phyloP scores from a whole-genome alignment of 2,329 filamentous ascomycete genomes.

The Colletotrichum coccodes region DNA sequence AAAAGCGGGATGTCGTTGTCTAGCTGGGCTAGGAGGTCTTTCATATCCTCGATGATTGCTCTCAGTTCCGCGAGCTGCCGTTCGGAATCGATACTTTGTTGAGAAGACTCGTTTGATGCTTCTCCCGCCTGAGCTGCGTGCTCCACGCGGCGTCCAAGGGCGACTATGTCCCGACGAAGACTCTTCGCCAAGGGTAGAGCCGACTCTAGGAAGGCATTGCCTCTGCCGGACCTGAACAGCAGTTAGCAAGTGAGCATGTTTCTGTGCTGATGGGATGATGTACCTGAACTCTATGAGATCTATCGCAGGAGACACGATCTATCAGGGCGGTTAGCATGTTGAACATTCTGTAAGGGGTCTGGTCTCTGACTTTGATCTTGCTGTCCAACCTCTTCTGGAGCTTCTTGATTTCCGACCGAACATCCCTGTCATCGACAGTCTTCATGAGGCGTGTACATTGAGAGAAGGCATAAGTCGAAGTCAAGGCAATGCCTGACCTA shows the following conservation, averaged over 20 bases:
- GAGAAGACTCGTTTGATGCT: slow-evolving; percentile 53
- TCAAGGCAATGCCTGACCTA: slow-evolving; percentile 85
- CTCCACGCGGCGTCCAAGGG: slow-evolving; percentile 79
- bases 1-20: slow-evolving; percentile 92
- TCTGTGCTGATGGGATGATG: slow-evolving; percentile 35
- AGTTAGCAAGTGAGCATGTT: slow-evolving; percentile 33
- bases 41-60: slow-evolving; percentile 79
- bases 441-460: slow-evolving; percentile 84
- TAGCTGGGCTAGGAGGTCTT: slow-evolving; percentile 78
- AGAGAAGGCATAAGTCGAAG: slow-evolving; percentile 84
- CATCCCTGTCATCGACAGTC: slow-evolving; percentile 76
- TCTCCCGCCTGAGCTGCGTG: slow-evolving; percentile 75
- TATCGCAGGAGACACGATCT: slow-evolving; percentile 90
- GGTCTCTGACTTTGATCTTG: slow-evolving; percentile 79
- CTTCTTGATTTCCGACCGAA: slow-evolving; percentile 73
- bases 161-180: slow-evolving; percentile 84
- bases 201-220: slow-evolving; percentile 77
- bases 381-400: slow-evolving; percentile 81
- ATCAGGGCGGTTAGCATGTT: slow-evolving; percentile 5
- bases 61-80: slow-evolving; percentile 73
- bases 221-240: slow-evolving; percentile 58
- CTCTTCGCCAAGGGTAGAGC: slow-evolving; percentile 85
- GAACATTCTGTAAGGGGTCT: neutral
- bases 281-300: slow-evolving; percentile 93
- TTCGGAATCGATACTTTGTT: slow-evolving; percentile 56